Conservation (phyloP, 352 stramenopile species). For the Phytophthora gonapodyides region DNA sequence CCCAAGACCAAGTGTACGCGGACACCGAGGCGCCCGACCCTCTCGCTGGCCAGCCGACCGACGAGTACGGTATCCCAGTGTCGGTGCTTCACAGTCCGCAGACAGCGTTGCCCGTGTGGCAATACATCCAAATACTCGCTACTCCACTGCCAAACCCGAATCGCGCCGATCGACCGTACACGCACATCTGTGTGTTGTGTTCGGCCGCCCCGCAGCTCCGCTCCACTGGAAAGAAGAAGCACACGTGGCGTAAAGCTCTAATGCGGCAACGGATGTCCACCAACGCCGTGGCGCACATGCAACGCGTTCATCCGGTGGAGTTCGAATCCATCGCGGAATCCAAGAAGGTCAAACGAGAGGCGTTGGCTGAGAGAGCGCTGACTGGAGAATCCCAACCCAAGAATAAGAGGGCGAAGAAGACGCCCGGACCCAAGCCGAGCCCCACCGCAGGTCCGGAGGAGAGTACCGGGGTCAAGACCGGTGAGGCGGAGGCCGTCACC, state of each 20-base stretch:
- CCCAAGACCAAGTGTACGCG: background rate
- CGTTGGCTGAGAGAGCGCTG: conserved; percentile 1
- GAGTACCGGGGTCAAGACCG: conserved; percentile 1
- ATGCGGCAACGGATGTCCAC: conserved; percentile 50
- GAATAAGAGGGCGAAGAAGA: conserved; percentile 26
- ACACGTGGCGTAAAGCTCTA: conserved; percentile 32
- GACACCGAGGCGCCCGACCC: conserved; percentile 10
- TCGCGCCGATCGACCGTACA: conserved; percentile 25
- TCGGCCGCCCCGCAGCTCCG: conserved; percentile 13
- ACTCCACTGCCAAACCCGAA: conserved; percentile 28
- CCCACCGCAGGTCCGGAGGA: background rate
- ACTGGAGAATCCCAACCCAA: conserved; percentile 8
- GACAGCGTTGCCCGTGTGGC: conserved; percentile 41
- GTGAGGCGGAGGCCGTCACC: background rate
- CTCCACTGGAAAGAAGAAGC: conserved; percentile 1
- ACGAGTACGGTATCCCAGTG: conserved; percentile 35
- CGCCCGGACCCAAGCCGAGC: conserved; percentile 11
- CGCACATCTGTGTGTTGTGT: conserved; percentile 45
- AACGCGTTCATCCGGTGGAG: conserved; percentile 35
- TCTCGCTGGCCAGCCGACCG: conserved; percentile 15
- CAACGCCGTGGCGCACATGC: conserved; percentile 41
- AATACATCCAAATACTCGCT: conserved; percentile 39
- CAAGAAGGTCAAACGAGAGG: conserved; percentile 28
- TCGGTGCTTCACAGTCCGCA: conserved; percentile 31
- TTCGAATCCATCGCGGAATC: conserved; percentile 26